Evolutionary conservation across 768 basidiomycete species (phyloP), one percentile per base, ranked within the genome.

Genomic region (Mycena capillaripes): DNA sequence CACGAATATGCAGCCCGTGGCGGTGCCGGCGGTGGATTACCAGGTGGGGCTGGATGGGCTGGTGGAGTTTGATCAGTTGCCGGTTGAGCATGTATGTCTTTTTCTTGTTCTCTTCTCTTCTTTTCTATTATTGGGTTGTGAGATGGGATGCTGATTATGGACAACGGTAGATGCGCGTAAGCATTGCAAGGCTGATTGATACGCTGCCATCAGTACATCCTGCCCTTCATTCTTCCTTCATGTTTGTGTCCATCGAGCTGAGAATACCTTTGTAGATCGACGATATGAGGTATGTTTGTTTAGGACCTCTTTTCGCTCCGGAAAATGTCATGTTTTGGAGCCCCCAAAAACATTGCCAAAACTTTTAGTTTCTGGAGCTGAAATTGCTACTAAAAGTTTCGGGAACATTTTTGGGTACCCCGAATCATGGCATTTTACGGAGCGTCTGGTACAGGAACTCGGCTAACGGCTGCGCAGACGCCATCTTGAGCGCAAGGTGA

Each of bases 401-500:
- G n/a, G n/a, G n/a, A n/a, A n/a, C n/a, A n/a, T n/a, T n/a, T n/a
- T n/a, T n/a, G n/a, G n/a, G n/a, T n/a, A n/a, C n/a, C n/a, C n/a
- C n/a, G n/a, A n/a, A n/a, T n/a, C n/a, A n/a, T n/a, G n/a, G n/a
- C n/a, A n/a, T n/a, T n/a, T n/a, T n/a, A n/a, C n/a, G n/a, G n/a
- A n/a, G n/a, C n/a, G n/a, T n/a, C n/a, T n/a, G n/a, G n/a, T n/a
- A n/a, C n/a, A n/a, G n/a, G n/a, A 25, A 17, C n/a, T 9, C n/a
- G 5, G 25, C 36, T 58, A 23, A 58, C 30, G 3, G n/a, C n/a
- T 23, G 21, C 3, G 8, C 25, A 58, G 56, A 58, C 56, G 56
- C 14, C 56, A 58, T 36, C 56, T 58, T 2, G 85, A 85, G 67
- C 81, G 86, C 70, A 90, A 88, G 69, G 83, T 86, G 27, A 82